Evolutionary conservation across 2,329 filamentous ascomycete genomes (phyloP).

Genomic region (Neofusicoccum sp.): DNA sequence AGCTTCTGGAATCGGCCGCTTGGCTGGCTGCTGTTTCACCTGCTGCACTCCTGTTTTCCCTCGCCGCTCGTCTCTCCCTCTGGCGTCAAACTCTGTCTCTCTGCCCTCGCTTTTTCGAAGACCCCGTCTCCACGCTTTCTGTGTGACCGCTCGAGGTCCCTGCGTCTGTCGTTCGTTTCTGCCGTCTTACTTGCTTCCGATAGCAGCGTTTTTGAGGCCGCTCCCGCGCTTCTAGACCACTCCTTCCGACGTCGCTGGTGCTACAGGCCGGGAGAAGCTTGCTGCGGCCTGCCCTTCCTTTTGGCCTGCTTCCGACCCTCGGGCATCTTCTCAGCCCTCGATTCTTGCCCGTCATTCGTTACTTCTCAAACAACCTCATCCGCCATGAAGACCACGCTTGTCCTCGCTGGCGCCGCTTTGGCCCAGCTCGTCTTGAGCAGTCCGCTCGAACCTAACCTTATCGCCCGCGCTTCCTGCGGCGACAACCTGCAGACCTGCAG

Average conservation of each 20-base stretch:
- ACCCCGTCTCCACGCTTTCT: too few relatives aligned
- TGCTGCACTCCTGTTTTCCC: neutral
- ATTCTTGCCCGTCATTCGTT: conserved; percentile 8
- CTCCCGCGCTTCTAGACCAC: conserved; percentile 4
- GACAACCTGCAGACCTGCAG: conserved; percentile 32
- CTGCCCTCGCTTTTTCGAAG: too few relatives aligned
- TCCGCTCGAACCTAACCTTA: neutral
- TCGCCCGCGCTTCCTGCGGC: conserved; percentile 28
- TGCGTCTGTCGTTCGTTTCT: conserved; percentile 6
- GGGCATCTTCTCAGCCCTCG: neutral
- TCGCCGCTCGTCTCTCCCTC: neutral
- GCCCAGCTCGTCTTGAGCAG: neutral
- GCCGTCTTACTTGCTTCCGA: conserved; percentile 3
- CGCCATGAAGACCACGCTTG: conserved; percentile 1
- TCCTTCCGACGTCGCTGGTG: neutral
- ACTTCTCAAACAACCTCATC: neutral
- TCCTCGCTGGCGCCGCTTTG: neutral
- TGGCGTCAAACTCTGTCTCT: too few relatives aligned
- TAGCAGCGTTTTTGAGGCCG: neutral
- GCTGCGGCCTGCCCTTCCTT: neutral
- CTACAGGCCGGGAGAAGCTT: neutral
- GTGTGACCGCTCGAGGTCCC: too few relatives aligned
- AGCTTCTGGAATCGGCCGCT: neutral
- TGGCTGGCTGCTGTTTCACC: neutral
- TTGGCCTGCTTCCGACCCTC: neutral